Conservation (phyloP, 1,284 basidiomycete species). For the Somion occarium region DNA sequence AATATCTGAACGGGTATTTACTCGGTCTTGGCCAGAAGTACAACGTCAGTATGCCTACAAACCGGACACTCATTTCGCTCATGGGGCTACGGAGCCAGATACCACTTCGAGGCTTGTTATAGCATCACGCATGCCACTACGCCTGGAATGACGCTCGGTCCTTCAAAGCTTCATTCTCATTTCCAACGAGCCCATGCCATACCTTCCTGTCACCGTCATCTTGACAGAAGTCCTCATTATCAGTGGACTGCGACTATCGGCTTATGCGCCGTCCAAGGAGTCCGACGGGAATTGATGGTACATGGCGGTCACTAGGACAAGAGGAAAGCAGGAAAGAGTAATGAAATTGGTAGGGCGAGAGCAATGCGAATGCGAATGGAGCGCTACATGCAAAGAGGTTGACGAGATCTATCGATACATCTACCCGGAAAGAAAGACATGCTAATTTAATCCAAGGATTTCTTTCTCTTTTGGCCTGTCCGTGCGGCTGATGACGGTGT, state of each 20-base stretch:
- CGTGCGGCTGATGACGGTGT: conserved; percentile 19
- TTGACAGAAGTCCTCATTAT: too few relatives aligned
- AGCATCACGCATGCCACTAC: too few relatives aligned
- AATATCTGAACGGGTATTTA: conserved; percentile 87
- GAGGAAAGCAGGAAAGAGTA: conserved; percentile 1
- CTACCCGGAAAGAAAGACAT: conserved; percentile 7
- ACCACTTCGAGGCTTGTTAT: conserved; percentile 2
- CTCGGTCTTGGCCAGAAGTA: conserved; percentile 59
- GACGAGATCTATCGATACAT: background rate
- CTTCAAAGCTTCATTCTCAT: too few relatives aligned
- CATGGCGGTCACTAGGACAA: background rate
- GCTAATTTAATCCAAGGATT: conserved; percentile 23
- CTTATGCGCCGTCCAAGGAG: too few relatives aligned
- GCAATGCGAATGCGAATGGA: background rate
- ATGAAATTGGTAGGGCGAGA: background rate
- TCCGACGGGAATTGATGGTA: too few relatives aligned
- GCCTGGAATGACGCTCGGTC: too few relatives aligned
- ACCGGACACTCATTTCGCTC: conserved; percentile 5
- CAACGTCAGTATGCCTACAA: conserved; percentile 59
- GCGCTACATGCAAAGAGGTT: background rate
- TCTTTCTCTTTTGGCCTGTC: conserved; percentile 36
- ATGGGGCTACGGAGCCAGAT: conserved; percentile 10
- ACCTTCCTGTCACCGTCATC: too few relatives aligned
- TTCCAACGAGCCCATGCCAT: too few relatives aligned
- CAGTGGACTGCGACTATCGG: background rate